Base-by-base conservation (phyloP, 768 basidiomycete genomes). In the Russula virescens region DNA sequence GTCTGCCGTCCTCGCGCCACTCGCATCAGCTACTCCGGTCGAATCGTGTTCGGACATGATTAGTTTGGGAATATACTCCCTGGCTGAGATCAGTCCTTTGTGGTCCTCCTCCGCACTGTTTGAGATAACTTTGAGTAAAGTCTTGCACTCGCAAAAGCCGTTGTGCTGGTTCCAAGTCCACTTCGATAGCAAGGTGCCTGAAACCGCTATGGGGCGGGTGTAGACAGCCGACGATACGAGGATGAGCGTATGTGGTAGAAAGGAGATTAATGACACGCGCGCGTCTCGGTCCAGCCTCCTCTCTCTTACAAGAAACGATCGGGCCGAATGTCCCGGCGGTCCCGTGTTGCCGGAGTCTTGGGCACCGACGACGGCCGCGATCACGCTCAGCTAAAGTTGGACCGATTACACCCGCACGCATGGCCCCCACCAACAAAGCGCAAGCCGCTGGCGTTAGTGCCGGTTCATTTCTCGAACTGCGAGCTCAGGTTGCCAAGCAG, bases 391-490 rank as follows among this genome's bases (percentile, higher is more conserved):
- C n/a, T n/a, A n/a, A 16, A 10, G 38, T 16, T 40, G 16, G 25
- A 19, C 18, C 14, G 26, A 31, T 38, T 38, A 14, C 38, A 38
- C 13, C 3, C 26, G 31, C 31, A 9, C 16, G 51, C 19, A 80
- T 82, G 81, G 75, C 78, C 13, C 80, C 83, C 40, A 73, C 77
- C 5, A 80, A 77, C 71, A 88, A 87, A 71, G 79, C 84, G 0
- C 87, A 82, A 70, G 85, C 84, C 18, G 82, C 84, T 42, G 88
- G 88, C 9, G 79, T 90, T 69, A 88, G 83, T 63, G 79, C 86
- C 5, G 81, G 80, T 61, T 90, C 91, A 0, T 89, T 92, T 72
- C 82, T 91, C n/a, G 89, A 92, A 69, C 83, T 94, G 47, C 89
- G 88, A 64, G 86, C 80, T 9, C 77, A 82, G 58, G 71, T 84